Evolutionary conservation across 2,329 filamentous ascomycete genomes (phyloP).

Genomic region (Dactylellina cionopaga): DNA sequence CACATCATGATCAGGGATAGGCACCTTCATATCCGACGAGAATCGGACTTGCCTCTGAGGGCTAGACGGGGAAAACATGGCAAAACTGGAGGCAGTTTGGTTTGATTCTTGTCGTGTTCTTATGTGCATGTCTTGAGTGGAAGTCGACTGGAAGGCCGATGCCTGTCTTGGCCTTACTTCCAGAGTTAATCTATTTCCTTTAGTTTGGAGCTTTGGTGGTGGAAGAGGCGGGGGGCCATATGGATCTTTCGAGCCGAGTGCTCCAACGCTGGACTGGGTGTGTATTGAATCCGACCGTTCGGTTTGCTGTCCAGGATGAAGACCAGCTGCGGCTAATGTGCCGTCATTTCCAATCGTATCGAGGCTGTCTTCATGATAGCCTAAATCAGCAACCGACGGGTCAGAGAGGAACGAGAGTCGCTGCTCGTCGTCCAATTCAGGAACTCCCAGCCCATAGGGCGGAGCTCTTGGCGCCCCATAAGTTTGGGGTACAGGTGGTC

Average conservation of each 20-base stretch:
- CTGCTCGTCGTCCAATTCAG: constrained; percentile 6
- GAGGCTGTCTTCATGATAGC: background rate
- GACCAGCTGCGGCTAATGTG: constrained; percentile 7
- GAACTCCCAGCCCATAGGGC: constrained; percentile 12
- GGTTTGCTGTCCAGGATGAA: background rate
- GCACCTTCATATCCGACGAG: constrained; percentile 26
- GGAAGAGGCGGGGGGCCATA: constrained; percentile 16
- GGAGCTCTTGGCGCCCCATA: constrained; percentile 11
- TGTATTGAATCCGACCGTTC: constrained; percentile 29
- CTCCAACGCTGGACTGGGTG: constrained; percentile 29
- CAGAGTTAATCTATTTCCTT: constrained; percentile 2
- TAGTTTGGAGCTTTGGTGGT: constrained; percentile 18
- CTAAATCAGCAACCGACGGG: constrained; percentile 28
- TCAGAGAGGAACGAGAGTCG: constrained; percentile 28
- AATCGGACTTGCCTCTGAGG: constrained; percentile 34
- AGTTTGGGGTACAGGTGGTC: constrained; percentile 21
- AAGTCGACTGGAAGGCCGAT: constrained; percentile 9
- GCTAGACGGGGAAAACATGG: constrained; percentile 37
- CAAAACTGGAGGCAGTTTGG: constrained; percentile 44
- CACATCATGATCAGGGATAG: constrained; percentile 7
- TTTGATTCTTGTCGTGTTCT: constrained; percentile 22
- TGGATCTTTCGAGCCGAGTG: constrained; percentile 31
- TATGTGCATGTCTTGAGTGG: background rate
- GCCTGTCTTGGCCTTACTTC: constrained; percentile 11
- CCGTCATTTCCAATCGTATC: background rate